phyloP scores from a whole-genome alignment of 768 basidiomycete genomes.

The Favolaschia claudopus region DNA sequence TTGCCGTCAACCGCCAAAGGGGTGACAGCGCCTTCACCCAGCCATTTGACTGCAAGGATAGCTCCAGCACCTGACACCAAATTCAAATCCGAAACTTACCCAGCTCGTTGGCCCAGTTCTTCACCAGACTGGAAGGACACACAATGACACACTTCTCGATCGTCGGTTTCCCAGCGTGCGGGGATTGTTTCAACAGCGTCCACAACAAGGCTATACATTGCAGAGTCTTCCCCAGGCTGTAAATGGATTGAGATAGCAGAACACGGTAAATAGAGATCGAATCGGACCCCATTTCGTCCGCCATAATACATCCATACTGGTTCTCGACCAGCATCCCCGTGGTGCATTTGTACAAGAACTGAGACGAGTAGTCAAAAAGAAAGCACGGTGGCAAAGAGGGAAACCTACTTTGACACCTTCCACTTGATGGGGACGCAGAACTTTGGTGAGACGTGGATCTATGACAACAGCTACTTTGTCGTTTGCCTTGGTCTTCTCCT shows the following conservation, averaged over 20 bases:
- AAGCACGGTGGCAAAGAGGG: slow-evolving; percentile 1
- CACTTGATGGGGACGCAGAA: slow-evolving; percentile 95
- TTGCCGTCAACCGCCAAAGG: slow-evolving; percentile 93
- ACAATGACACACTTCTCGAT: slow-evolving; percentile 98
- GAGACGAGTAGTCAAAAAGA: slow-evolving; percentile 10
- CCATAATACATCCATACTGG: slow-evolving; percentile 97
- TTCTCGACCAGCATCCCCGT: slow-evolving; percentile 93
- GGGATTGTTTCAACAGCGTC: slow-evolving; percentile 96
- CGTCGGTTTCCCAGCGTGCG: slow-evolving; percentile 81
- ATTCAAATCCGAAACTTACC: slow-evolving; percentile 53
- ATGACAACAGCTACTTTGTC: slow-evolving; percentile 96
- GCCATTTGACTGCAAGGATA: slow-evolving; percentile 82
- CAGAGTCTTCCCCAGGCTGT: slow-evolving; percentile 87
- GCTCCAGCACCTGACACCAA: background rate
- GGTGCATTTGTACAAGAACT: slow-evolving; percentile 96
- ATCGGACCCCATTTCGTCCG: slow-evolving; percentile 99
- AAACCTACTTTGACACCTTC: slow-evolving; percentile 91
- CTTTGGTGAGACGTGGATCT: slow-evolving; percentile 85
- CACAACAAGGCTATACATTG: slow-evolving; percentile 96
- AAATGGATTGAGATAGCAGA: no score
- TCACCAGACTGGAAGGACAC: slow-evolving; percentile 95
- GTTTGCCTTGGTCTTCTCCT: slow-evolving; percentile 66
- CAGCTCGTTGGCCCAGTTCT: slow-evolving; percentile 98
- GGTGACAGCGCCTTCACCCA: slow-evolving; percentile 85
- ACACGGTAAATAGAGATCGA: no score